Base-by-base conservation (phyloP, 805 yeast species). In the Candida taoyuanica region DNA sequence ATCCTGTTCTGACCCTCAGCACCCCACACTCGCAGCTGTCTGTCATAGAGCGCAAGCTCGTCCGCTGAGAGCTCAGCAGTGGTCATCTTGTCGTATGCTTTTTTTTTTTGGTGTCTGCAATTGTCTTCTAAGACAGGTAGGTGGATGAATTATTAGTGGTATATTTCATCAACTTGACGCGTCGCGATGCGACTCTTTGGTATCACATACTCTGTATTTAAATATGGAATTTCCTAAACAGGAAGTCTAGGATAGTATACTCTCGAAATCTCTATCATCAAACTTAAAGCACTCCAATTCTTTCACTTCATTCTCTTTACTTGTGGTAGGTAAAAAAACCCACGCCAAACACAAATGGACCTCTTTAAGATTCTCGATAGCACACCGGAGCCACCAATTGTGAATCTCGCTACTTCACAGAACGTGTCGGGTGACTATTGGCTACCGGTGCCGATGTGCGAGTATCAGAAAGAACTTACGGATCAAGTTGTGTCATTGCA, bases 1-100 rank as follows among this genome's bases (percentile, higher is more conserved):
- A 91, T 75, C 31, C 74, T 58, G 29, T 76, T 70, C 59, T 91
- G 98, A 4, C 97, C 95, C 23, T 85, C 94, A 56, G 93, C 68
- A 2, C 98, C 98, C 98, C 98, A 91, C 16, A 91, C 70, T 46
- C 98, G 66, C 46, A 91, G 89, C 62, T 91, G 98, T 42, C 98
- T 75, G 61, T 91, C 98, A 56, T 91, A 91, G 17, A 91, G 71
- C 1, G 94, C 96, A 41, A 89, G 77, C 56, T 89, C 97, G 52
- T 88, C 96, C 62, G 64, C 65, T 21, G 54, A 51, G 28, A 66
- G 48, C 20, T 52, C 53, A 5, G 40, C 36, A 33, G 31, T 33
- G 9, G 24, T 21, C 43, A 34, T 39, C 17, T 27, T 32, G 23
- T 7, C 13, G 29, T 7, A 9, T 26, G 13, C 6, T 21, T 21